phyloP scores from a whole-genome alignment of 257 asterid genomes.

The Ballota nigra region DNA sequence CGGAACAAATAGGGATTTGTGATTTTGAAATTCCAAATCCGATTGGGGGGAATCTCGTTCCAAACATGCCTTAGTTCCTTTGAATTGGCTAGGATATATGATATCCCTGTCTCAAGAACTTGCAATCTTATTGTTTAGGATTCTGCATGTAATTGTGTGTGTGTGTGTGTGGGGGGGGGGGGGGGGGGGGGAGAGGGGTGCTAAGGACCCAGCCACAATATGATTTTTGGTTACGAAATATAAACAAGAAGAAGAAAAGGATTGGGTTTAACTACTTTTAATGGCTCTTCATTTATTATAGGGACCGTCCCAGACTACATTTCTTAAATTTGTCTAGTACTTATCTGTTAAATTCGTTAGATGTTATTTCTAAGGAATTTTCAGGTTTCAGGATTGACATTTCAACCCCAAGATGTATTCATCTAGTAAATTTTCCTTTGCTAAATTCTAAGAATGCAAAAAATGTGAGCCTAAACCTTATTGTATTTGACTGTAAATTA shows the following conservation, averaged over 20 bases:
- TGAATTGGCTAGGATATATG: background rate
- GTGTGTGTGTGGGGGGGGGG: too few species aligned
- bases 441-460: background rate
- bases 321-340: background rate
- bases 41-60: background rate
- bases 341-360: background rate
- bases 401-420: background rate
- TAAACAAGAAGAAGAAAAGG: too few species aligned
- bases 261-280: background rate
- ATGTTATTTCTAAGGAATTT: background rate
- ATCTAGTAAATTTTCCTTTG: background rate
- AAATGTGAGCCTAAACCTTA: background rate
- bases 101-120: background rate
- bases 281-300: background rate
- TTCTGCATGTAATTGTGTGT: background rate
- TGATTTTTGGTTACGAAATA: background rate
- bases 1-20: background rate
- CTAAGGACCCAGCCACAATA: too few species aligned
- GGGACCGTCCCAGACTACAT: background rate
- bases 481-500: background rate
- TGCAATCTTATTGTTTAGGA: background rate
- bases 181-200: background rate
- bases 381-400: background rate
- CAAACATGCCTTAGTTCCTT: background rate
- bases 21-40: background rate